phyloP scores from a whole-genome alignment of 2,329 filamentous ascomycete species.

The Tetracladium maxilliforme region DNA sequence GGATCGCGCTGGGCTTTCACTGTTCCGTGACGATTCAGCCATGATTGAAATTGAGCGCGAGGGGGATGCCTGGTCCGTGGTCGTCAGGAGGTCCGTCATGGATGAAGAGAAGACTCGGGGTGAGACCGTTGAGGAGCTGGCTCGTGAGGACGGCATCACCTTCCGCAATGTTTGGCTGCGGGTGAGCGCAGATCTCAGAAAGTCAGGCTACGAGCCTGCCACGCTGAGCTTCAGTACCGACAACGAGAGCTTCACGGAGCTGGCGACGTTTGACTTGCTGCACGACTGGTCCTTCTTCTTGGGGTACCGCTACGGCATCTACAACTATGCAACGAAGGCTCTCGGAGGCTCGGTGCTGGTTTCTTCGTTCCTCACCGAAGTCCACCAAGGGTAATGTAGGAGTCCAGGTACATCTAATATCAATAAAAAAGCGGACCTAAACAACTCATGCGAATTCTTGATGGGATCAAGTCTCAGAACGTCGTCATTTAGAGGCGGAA shows the following conservation, averaged over 20 bases:
- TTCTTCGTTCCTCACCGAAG: slow-evolving; percentile 10
- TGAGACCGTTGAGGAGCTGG: no score
- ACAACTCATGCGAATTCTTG: no score
- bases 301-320: slow-evolving; percentile 31
- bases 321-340: slow-evolving; percentile 29
- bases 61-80: no score
- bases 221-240: slow-evolving; percentile 28
- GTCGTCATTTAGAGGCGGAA: no score
- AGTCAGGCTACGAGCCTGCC: slow-evolving; percentile 12
- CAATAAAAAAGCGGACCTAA: no score
- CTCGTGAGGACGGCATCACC: no score
- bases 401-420: no score
- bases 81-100: no score
- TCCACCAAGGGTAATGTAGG: no score
- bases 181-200: slow-evolving; percentile 18
- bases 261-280: slow-evolving; percentile 21
- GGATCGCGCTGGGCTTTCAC: slow-evolving; percentile 33
- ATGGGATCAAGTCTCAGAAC: no score
- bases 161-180: slow-evolving; percentile 21
- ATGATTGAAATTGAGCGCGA: slow-evolving; percentile 34
- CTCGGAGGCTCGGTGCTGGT: slow-evolving; percentile 21
- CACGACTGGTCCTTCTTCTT: slow-evolving; percentile 30
- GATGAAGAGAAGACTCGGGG: no score
- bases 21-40: slow-evolving; percentile 35
- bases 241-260: slow-evolving; percentile 18